Evolutionary conservation across 352 stramenopile species (phyloP).

Genomic region (Thalassiosira exigua): DNA sequence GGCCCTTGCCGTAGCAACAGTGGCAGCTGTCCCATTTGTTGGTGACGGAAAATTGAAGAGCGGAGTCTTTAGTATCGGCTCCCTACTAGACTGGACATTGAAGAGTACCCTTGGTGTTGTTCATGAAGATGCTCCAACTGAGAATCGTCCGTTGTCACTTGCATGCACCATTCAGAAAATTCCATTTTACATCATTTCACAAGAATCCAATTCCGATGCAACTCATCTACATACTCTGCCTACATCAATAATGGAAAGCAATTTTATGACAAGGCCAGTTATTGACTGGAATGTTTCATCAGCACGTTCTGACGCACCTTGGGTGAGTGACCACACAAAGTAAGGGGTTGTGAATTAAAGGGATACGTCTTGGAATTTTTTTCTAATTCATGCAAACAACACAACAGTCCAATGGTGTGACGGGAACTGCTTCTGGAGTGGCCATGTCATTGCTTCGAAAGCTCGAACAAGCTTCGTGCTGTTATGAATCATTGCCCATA

Average conservation of each 20-base stretch:
- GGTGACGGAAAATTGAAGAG: conserved; percentile 42
- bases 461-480: conserved; percentile 14
- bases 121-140: too few relatives aligned
- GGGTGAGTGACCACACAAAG: too few relatives aligned
- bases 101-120: background rate
- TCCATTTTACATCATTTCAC: too few relatives aligned
- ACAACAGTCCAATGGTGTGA: conserved; percentile 38
- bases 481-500: background rate
- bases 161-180: conserved; percentile 19
- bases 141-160: too few relatives aligned
- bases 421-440: conserved; percentile 21
- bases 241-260: background rate
- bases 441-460: conserved; percentile 27
- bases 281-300: conserved; percentile 42
- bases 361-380: too few relatives aligned
- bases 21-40: conserved; percentile 42
- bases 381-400: too few relatives aligned
- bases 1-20: conserved; percentile 31
- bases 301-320: conserved; percentile 30
- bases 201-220: too few relatives aligned
- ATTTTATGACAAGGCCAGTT: conserved; percentile 45
- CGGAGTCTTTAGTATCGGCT: conserved; percentile 36
- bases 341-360: too few relatives aligned
- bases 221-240: conserved; percentile 4
- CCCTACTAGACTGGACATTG: conserved; percentile 41